A percentile compares a stretch with the other conserved stretches of the same genome.
Evolutionary conservation across 768 basidiomycete species (phyloP).

Genomic region (Lentinula lateritia): DNA sequence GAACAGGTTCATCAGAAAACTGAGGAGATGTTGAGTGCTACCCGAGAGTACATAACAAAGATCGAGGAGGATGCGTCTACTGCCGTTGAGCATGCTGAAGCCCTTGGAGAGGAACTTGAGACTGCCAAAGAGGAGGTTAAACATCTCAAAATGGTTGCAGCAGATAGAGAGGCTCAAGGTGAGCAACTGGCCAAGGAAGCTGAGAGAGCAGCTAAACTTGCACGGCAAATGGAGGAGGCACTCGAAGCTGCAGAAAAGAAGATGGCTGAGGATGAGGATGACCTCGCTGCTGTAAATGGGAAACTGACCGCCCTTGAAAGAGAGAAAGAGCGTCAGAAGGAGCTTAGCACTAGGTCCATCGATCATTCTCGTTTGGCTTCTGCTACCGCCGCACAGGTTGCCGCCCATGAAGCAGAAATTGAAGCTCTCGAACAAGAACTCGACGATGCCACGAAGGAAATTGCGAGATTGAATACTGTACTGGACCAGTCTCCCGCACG

Average conservation of each 20-base stretch:
- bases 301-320: conserved; percentile 54
- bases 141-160: conserved; percentile 37
- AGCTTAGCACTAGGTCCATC: conserved; percentile 20
- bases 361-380: conserved; percentile 19
- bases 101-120: conserved; percentile 51
- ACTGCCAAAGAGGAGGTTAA: conserved; percentile 40
- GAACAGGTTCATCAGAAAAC: conserved; percentile 17
- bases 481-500: conserved; percentile 70
- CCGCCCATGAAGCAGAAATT: conserved; percentile 44
- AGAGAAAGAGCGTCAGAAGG: conserved; percentile 40
- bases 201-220: conserved; percentile 48
- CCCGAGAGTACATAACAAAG: conserved; percentile 49
- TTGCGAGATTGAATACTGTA: conserved; percentile 60
- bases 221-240: conserved; percentile 68
- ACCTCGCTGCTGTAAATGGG: conserved; percentile 41
- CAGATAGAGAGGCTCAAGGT: conserved; percentile 42
- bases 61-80: conserved; percentile 55
- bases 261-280: conserved; percentile 58
- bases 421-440: conserved; percentile 71
- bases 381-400: background rate
- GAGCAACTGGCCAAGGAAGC: conserved; percentile 49
- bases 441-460: conserved; percentile 71
- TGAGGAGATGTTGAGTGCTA: conserved; percentile 35
- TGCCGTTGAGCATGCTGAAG: conserved; percentile 47
- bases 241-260: conserved; percentile 69